Evolutionary conservation across 108 stramenopile genomes (phyloP).

Genomic region (Discostella stelligeroides): DNA sequence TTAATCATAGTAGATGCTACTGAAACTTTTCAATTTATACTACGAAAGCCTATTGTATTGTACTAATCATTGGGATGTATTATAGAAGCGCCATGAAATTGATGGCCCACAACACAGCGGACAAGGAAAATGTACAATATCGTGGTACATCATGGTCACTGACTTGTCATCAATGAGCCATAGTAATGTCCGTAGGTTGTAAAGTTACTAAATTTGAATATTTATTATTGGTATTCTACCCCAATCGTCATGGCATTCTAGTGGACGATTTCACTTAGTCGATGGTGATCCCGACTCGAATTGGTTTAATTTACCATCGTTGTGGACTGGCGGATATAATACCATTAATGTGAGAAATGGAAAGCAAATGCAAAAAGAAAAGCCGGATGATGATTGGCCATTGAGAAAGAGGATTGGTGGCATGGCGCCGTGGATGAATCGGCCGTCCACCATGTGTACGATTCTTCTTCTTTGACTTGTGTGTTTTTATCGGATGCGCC

Average conservation of each 20-base stretch:
- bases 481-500: neutral
- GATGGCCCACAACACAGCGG: neutral
- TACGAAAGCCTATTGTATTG: no score
- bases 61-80: no score
- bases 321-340: constrained; percentile 61
- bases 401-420: neutral
- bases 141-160: no score
- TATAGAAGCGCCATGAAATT: neutral
- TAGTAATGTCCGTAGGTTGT: no score
- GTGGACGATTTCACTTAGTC: constrained; percentile 47
- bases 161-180: constrained; percentile 8
- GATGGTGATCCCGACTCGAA: constrained; percentile 57
- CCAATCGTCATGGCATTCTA: no score
- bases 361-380: neutral
- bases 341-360: constrained; percentile 9
- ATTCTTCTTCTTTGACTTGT: neutral
- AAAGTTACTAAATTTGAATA: no score
- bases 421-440: no score
- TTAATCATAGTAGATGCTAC: no score
- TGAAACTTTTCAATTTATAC: no score
- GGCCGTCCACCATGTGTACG: neutral
- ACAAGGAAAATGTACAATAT: neutral
- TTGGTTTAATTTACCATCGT: constrained; percentile 60
- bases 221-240: no score
- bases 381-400: no score